Base-by-base conservation (phyloP, 2,329 filamentous ascomycete genomes). In the Microdochium nivale region DNA sequence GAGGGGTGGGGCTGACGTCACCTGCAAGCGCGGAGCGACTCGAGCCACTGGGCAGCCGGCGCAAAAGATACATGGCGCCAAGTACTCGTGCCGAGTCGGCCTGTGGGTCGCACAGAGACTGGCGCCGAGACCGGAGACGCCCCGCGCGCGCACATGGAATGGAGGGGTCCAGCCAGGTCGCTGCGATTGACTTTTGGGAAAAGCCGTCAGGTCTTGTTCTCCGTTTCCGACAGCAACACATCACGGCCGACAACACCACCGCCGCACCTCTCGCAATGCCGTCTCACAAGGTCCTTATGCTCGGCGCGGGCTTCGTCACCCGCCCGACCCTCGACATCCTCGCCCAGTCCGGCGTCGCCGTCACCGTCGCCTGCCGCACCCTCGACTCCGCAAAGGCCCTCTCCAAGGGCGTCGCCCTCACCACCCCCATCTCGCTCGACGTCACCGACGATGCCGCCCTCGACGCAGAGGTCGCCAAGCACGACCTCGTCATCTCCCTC, bases 361-460 rank as follows among this genome's bases (percentile, higher is more conserved):
- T 87, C 50, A 85, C 81, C n/a, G 81, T 86, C 58, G 81, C 90
- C 61, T 95, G 90, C 79, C 78, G 90, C 68, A 92, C 87, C 46
- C 78, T 95, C 52, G 81, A 85, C 61, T 81, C 75, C 51, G 90
- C 91, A 52, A 75, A 95, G 78, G 81, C 82, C 62, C 84, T 96
- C 57, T 80, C 81, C 47, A 80, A 76, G 55, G 86, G 86, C 61
- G 80, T 92, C 67, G 78, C 84, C 69, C 81, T 88, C 67, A 81
- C 90, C 60, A 79, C 71, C 50, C 80, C 91, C 59, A 87, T 95
- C 72, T 83, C 88, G 52, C 83, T 97, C 66, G 90, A 97, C 67
- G 92, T 96, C 59, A 86, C 72, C 64, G 76, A 96, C 68, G 80
- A 78, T 49, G 70, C 77, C 53, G 90, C 88, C 32, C 83, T 97